Evolutionary conservation across 192 early-diverging fungal genomes (phyloP), one percentile per base, ranked within the genome.

Genomic region (Coemansia sp.): DNA sequence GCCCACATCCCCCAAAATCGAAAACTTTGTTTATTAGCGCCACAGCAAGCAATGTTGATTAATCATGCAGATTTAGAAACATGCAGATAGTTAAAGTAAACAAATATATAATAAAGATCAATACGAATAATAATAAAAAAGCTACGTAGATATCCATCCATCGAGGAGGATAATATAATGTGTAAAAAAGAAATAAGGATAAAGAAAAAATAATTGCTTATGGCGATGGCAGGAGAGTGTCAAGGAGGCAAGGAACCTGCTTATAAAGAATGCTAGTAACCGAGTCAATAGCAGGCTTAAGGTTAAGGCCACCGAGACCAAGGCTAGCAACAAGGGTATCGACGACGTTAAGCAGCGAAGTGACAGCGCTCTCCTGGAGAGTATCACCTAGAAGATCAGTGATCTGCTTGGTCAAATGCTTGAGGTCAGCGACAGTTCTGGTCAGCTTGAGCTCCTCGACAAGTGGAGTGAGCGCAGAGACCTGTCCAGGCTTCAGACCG

Each of bases 161-260:
- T 40, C 57, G 40, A 63, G 31, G 42, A 60, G 24, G 27, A 31
- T 18, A 40, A 5, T 46, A 60, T 52, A 40, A 22, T 54, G 24
- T 47, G 18, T 51, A 54, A 51, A 54, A 42, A 27, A 33, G 12
- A 38, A 57, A 31, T 8, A 20, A 16, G 15, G 18, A 13, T 16
- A 31, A 33, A 34, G 2, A 31, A 57, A 57, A 29, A 36, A n/a
- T 33, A 36, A 27, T 33, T 18, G 57, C 24, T 72, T 75, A 84
- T 44, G 76, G 76, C 81, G 75, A 76, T 46, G 81, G 81, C 51
- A 84, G 71, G 34, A 84, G 76, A 52, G 81, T 84, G 27, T 84
- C 76, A 16, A 84, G 63, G 5, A 84, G 63, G 81, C 81, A 84
- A 33, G 81, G 81, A 51, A 84, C 73, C 73, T 84, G 81, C 76